These are phyloP conservation scores for Cytospora piceae DNA, from an alignment of 2,329 filamentous ascomycete species.

Conservation along the genomic window DNA sequence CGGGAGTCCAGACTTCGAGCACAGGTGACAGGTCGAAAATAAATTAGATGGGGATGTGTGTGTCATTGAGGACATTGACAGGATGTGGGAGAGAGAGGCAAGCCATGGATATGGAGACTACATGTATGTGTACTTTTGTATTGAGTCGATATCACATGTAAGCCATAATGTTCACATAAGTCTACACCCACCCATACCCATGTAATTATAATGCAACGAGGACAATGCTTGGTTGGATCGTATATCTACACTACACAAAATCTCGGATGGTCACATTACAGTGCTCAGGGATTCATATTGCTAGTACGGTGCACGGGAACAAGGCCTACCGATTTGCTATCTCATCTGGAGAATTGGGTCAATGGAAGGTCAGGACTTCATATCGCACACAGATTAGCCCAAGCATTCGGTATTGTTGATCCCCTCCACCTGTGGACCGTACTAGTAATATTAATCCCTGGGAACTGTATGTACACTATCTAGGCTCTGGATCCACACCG, in stretches of 20 bases:
- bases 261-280: neutral
- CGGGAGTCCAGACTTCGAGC: neutral
- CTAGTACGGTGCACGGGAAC: no score
- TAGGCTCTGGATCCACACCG: neutral
- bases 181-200: neutral
- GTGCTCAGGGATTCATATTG: no score
- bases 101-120: neutral
- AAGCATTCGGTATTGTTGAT: no score
- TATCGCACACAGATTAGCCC: no score
- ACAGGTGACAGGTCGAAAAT: neutral
- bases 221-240: neutral
- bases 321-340: no score
- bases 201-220: neutral
- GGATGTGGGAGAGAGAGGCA: neutral
- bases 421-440: no score
- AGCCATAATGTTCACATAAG: no score
- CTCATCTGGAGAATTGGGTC: no score
- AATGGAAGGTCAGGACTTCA: no score
- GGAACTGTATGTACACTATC: no score
- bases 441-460: no score
- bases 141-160: no score
- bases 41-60: neutral
- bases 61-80: neutral
- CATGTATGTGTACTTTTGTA: neutral
- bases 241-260: neutral